These are phyloP conservation scores for Serendipita sp. DNA, from an alignment of 768 basidiomycete genomes.

Conservation along the genomic window DNA sequence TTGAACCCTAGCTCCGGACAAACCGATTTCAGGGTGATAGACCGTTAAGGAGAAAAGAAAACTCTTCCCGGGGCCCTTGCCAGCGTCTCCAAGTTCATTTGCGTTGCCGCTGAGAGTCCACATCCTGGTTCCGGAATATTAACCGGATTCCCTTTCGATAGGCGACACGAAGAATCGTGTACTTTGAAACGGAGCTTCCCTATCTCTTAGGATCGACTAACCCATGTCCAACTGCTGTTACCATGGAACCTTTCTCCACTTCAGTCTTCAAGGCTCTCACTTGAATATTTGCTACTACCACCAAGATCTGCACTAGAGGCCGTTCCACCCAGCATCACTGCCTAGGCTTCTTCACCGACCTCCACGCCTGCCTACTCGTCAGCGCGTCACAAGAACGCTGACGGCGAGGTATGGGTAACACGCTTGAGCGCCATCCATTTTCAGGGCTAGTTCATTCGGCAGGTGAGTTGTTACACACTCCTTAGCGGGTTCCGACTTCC, in stretches of 20 bases:
- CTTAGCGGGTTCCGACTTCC: constrained; percentile 76
- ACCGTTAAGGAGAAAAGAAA: constrained; percentile 65
- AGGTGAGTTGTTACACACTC: constrained; percentile 82
- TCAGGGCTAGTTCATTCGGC: constrained; percentile 83
- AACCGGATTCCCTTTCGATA: constrained; percentile 68
- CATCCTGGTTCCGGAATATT: constrained; percentile 65
- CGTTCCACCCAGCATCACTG: constrained; percentile 56
- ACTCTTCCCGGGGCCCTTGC: constrained; percentile 62
- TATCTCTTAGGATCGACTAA: constrained; percentile 73
- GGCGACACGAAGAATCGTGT: constrained; percentile 43
- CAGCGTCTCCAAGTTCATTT: constrained; percentile 45
- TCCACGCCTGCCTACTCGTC: constrained; percentile 67
- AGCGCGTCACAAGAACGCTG: constrained; percentile 52
- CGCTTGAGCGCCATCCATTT: constrained; percentile 83
- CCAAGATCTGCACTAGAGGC: constrained; percentile 78
- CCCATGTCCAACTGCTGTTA: constrained; percentile 78
- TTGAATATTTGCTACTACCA: constrained; percentile 82
- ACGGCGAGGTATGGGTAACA: constrained; percentile 74
- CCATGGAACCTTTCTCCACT: constrained; percentile 80
- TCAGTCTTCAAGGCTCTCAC: constrained; percentile 76
- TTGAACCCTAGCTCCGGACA: constrained; percentile 59
- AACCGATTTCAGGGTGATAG: constrained; percentile 59
- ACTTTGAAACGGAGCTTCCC: constrained; percentile 60
- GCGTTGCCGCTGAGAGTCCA: constrained; percentile 53
- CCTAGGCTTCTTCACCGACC: constrained; percentile 67